Evolutionary conservation across 768 basidiomycete genomes (phyloP).

Genomic region (Podaxis sp.): DNA sequence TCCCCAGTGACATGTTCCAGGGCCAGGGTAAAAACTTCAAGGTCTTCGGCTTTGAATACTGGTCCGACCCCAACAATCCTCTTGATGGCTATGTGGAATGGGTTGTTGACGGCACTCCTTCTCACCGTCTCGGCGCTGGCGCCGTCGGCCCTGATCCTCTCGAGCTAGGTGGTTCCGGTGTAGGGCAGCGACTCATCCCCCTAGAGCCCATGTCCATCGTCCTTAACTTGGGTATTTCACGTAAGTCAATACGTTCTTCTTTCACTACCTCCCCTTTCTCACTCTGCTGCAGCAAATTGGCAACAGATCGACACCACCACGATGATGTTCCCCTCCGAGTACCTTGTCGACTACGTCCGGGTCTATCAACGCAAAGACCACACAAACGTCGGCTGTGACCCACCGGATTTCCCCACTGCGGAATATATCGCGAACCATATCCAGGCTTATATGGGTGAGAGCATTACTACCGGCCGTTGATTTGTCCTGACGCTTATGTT

Average conservation of each 20-base stretch:
- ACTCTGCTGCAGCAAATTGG: conserved; percentile 52
- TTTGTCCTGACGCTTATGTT: background rate
- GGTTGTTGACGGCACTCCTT: conserved; percentile 57
- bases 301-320: conserved; percentile 53
- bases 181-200: conserved; percentile 59
- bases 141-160: conserved; percentile 44
- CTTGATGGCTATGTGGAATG: conserved; percentile 70
- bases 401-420: conserved; percentile 60
- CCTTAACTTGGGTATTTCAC: conserved; percentile 62
- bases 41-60: conserved; percentile 70
- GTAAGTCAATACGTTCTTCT: conserved; percentile 29
- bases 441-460: conserved; percentile 54
- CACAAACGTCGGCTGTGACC: conserved; percentile 66
- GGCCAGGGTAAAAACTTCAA: conserved; percentile 40
- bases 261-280: background rate
- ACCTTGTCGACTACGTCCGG: conserved; percentile 77
- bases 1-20: conserved; percentile 56
- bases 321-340: conserved; percentile 67
- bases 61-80: conserved; percentile 53
- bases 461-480: conserved; percentile 24
- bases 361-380: conserved; percentile 69
- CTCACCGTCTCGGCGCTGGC: conserved; percentile 48
- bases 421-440: conserved; percentile 57
- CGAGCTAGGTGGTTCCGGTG: conserved; percentile 35
- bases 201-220: conserved; percentile 62